Conservation (phyloP, 2,329 filamentous ascomycete species). For the Cladorrhinum sp. region DNA sequence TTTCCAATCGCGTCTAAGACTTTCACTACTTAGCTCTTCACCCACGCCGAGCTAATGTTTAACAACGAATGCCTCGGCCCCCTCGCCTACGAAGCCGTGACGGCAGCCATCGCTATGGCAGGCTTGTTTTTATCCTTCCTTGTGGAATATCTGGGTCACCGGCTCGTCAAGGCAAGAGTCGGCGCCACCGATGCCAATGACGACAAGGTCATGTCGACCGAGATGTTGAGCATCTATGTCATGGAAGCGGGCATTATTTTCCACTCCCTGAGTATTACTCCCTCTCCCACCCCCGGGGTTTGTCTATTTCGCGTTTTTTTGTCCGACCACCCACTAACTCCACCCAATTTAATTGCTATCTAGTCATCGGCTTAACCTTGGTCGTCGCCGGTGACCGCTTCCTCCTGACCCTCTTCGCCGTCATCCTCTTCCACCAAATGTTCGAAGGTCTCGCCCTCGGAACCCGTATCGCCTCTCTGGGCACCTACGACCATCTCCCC, state of each 20-base stretch:
- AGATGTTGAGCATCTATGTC: constrained; percentile 60
- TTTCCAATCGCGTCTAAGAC: no score
- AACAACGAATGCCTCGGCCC: constrained; percentile 63
- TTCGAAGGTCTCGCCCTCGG: constrained; percentile 75
- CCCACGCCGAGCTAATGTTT: constrained; percentile 70
- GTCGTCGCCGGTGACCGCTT: constrained; percentile 55
- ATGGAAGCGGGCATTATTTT: constrained; percentile 72
- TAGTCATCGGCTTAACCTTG: constrained; percentile 62
- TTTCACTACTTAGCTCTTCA: constrained; percentile 47
- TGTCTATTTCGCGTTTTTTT: no score
- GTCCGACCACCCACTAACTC: no score
- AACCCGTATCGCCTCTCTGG: constrained; percentile 62
- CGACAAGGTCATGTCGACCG: constrained; percentile 29
- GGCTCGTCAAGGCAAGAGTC: constrained; percentile 43
- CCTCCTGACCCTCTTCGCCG: constrained; percentile 55
- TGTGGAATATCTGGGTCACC: constrained; percentile 63
- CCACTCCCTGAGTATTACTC: constrained; percentile 58
- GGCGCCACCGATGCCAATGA: constrained; percentile 9
- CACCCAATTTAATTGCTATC: no score
- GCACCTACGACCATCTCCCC: constrained; percentile 52
- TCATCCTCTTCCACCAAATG: constrained; percentile 74
- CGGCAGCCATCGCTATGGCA: constrained; percentile 68
- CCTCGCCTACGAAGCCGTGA: constrained; percentile 64
- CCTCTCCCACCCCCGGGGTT: no score
- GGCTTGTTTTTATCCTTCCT: constrained; percentile 69